A percentile compares a stretch with the other conserved stretches of the same genome.
These are phyloP conservation scores for Prunus salicina DNA, from an alignment of 306 rosid genomes.

Conservation along the genomic window DNA sequence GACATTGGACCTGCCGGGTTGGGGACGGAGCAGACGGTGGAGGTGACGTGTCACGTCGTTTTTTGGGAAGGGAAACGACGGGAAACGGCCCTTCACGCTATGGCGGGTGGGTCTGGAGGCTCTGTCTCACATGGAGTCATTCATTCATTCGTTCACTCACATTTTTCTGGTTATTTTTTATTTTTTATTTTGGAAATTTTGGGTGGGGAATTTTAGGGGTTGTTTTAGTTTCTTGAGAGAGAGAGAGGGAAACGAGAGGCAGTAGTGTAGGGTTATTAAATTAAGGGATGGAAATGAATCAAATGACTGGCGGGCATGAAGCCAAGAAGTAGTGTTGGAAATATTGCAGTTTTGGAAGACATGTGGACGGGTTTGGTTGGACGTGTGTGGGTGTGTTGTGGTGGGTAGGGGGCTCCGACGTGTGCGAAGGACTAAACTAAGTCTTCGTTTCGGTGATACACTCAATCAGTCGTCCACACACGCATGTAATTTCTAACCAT, in stretches of 20 bases:
- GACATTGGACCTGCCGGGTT: background rate
- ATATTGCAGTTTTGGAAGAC: background rate
- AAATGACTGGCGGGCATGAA: background rate
- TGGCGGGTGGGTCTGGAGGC: slow-evolving; percentile 6
- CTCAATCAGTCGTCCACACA: too few relatives aligned
- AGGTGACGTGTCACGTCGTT: background rate
- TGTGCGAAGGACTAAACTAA: background rate
- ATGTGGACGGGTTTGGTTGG: background rate
- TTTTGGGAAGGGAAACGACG: too few relatives aligned
- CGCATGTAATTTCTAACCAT: too few relatives aligned
- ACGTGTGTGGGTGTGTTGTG: too few relatives aligned
- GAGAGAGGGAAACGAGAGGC: background rate
- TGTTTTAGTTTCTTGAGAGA: background rate
- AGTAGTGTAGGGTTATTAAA: background rate
- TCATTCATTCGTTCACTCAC: background rate
- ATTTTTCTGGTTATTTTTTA: background rate
- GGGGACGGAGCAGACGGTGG: slow-evolving; percentile 19
- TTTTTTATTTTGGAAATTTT: background rate
- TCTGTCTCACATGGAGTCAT: background rate
- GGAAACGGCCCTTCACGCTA: background rate
- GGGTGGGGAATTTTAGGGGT: background rate
- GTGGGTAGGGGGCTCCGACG: too few relatives aligned
- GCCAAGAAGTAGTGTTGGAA: background rate
- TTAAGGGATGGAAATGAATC: background rate
- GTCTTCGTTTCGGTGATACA: too few relatives aligned